phyloP scores from a whole-genome alignment of 2,329 filamentous ascomycete species.

The Paecilomyces sp. region DNA sequence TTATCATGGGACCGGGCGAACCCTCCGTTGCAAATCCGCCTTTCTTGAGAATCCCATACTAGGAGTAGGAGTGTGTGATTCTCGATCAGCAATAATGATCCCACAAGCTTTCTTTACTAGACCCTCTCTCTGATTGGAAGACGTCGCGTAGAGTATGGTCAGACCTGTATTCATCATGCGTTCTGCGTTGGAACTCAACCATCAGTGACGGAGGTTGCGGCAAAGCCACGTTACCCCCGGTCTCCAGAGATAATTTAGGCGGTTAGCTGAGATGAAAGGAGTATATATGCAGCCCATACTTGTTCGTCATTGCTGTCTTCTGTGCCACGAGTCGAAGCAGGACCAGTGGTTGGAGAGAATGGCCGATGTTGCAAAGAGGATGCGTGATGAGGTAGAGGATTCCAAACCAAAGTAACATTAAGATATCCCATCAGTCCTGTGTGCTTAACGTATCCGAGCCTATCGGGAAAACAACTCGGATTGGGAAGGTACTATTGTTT shows the following conservation, averaged over 20 bases:
- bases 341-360: background rate
- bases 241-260: background rate
- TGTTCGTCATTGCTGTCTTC: background rate
- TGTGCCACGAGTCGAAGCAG: background rate
- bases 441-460: background rate
- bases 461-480: background rate
- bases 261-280: background rate
- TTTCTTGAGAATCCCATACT: background rate
- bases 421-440: background rate
- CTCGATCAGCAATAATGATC: background rate
- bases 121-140: background rate
- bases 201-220: background rate
- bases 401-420: background rate
- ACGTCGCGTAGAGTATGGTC: background rate
- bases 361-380: background rate
- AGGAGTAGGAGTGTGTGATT: background rate
- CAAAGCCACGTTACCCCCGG: background rate
- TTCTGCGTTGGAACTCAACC: background rate
- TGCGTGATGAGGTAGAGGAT: background rate
- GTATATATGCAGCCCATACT: background rate
- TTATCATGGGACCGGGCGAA: background rate
- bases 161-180: background rate
- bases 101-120: background rate
- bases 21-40: background rate
- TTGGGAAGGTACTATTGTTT: background rate